phyloP scores from a whole-genome alignment of 2,329 filamentous ascomycete genomes.

The Ceratocystis eucalypticola region DNA sequence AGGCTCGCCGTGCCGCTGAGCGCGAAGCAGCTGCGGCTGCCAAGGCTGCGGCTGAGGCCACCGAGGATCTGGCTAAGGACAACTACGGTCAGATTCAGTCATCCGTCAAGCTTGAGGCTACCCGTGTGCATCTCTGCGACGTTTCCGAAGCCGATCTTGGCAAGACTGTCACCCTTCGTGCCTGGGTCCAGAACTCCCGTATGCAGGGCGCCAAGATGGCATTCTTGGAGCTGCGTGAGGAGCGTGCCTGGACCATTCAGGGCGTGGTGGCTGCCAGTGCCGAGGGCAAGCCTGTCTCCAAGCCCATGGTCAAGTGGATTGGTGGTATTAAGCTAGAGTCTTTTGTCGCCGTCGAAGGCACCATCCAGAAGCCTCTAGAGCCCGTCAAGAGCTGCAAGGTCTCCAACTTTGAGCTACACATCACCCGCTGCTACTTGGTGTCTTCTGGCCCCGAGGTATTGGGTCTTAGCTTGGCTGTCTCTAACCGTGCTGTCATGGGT shows the following conservation, averaged over 20 bases:
- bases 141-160: constrained; percentile 53
- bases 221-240: constrained; percentile 73
- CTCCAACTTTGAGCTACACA: constrained; percentile 70
- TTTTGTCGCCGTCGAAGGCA: constrained; percentile 67
- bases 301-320: constrained; percentile 92
- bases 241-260: constrained; percentile 65
- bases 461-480: constrained; percentile 42
- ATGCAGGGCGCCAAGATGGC: constrained; percentile 84
- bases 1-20: constrained; percentile 59
- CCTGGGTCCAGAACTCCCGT: constrained; percentile 74
- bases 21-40: constrained; percentile 59
- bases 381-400: constrained; percentile 80
- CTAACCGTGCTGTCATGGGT: constrained; percentile 42
- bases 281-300: constrained; percentile 51
- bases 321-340: constrained; percentile 63
- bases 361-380: constrained; percentile 68
- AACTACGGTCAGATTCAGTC: constrained; percentile 64
- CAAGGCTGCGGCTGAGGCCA: constrained; percentile 50
- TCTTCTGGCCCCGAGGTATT: constrained; percentile 46
- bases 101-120: constrained; percentile 43
- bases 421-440: constrained; percentile 71
- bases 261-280: constrained; percentile 65
- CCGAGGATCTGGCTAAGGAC: constrained; percentile 56
- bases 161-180: constrained; percentile 61
- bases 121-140: constrained; percentile 46